Percentiles rank a stretch among this genome's conserved stretches.
These are phyloP conservation scores for Colletotrichum tabaci DNA, from an alignment of 2,329 filamentous ascomycete species.

Conservation along the genomic window DNA sequence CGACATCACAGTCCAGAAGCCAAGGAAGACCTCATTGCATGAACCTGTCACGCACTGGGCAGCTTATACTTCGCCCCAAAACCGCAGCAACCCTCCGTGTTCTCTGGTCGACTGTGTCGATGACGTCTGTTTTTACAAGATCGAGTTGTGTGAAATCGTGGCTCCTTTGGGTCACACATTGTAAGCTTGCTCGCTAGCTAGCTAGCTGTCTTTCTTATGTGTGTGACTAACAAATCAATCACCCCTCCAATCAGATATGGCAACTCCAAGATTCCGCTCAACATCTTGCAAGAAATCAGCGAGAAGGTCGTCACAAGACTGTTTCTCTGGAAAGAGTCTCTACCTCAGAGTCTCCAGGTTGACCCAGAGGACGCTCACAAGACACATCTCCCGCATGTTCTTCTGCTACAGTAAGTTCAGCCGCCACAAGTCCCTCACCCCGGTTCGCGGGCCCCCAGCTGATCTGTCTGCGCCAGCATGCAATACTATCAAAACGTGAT, in stretches of 20 bases:
- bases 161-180: slow-evolving; percentile 45
- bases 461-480: slow-evolving; percentile 42
- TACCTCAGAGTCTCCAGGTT: slow-evolving; percentile 42
- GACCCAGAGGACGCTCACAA: slow-evolving; percentile 42
- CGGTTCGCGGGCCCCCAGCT: neutral
- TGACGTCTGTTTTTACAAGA: slow-evolving; percentile 1
- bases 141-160: slow-evolving; percentile 45
- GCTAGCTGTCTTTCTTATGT: too few relatives aligned
- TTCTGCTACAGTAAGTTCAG: slow-evolving; percentile 45
- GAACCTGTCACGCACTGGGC: neutral
- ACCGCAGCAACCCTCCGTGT: neutral
- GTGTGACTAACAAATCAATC: neutral
- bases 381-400: slow-evolving; percentile 45
- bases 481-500: slow-evolving; percentile 48
- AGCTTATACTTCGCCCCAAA: slow-evolving; percentile 1
- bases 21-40: neutral
- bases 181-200: slow-evolving; percentile 35
- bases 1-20: slow-evolving; percentile 46
- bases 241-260: slow-evolving; percentile 40
- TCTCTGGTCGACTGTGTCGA: neutral
- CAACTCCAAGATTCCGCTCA: slow-evolving; percentile 39
- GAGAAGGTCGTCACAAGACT: slow-evolving; percentile 38
- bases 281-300: slow-evolving; percentile 43
- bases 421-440: too few relatives aligned
- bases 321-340: slow-evolving; percentile 44